These are phyloP conservation scores for Voacanga thouarsii DNA, from an alignment of 257 asterid species.

Conservation along the genomic window DNA sequence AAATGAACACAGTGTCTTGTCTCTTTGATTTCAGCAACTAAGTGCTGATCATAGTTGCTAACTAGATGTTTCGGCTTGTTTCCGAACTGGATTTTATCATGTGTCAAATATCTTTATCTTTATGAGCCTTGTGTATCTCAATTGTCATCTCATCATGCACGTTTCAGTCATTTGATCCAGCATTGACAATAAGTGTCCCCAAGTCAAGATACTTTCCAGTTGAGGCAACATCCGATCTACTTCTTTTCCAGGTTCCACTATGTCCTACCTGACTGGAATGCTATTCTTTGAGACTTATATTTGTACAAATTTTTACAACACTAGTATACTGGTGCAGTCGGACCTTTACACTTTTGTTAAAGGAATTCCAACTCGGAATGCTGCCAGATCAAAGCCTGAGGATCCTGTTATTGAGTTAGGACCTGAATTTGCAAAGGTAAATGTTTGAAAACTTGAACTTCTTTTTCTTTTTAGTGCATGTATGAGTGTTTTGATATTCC, in stretches of 20 bases:
- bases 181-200: slow-evolving; percentile 61
- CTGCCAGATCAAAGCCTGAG: slow-evolving; percentile 57
- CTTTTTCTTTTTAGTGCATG: slow-evolving; percentile 4
- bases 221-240: slow-evolving; percentile 69
- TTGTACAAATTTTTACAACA: slow-evolving; percentile 11
- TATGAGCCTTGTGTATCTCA: slow-evolving; percentile 6
- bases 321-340: slow-evolving; percentile 50
- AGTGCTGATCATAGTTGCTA: background rate
- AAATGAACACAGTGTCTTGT: slow-evolving; percentile 8
- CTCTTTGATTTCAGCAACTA: slow-evolving; percentile 21
- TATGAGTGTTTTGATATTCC: slow-evolving; percentile 13
- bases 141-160: slow-evolving; percentile 16
- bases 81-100: background rate
- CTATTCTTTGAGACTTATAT: slow-evolving; percentile 4
- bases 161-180: slow-evolving; percentile 58
- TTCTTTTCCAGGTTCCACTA: slow-evolving; percentile 66
- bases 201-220: slow-evolving; percentile 73
- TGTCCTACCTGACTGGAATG: background rate
- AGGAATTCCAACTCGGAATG: slow-evolving; percentile 57
- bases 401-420: slow-evolving; percentile 80
- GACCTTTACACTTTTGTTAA: slow-evolving; percentile 61
- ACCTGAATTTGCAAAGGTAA: slow-evolving; percentile 64
- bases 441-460: slow-evolving; percentile 19
- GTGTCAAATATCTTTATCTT: background rate
- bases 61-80: background rate